A percentile compares a stretch with the other conserved stretches of the same genome.
Evolutionary conservation across 2,329 filamentous ascomycete species (phyloP).

Genomic region (Lasiodiplodia sp.): DNA sequence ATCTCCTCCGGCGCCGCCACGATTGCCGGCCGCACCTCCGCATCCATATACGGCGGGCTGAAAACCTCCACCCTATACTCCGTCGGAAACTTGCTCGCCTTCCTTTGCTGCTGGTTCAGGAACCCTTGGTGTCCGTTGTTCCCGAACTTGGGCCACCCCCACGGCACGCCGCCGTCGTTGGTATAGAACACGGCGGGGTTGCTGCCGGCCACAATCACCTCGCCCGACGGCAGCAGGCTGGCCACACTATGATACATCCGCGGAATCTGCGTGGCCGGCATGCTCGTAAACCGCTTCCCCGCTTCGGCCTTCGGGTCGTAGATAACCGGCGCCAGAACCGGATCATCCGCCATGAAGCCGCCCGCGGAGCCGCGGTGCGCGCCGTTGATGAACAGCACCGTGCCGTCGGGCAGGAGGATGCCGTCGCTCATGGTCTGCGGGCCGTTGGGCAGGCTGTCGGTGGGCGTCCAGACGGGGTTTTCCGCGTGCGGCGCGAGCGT

Average conservation of each 20-base stretch:
- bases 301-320: slow-evolving; percentile 11
- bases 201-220: slow-evolving; percentile 61
- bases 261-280: slow-evolving; percentile 41
- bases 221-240: slow-evolving; percentile 61
- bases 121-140: slow-evolving; percentile 25
- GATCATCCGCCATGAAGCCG: slow-evolving; percentile 29
- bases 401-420: slow-evolving; percentile 23
- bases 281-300: not conserved
- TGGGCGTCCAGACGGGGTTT: not conserved
- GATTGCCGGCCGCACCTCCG: slow-evolving; percentile 54
- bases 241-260: slow-evolving; percentile 63
- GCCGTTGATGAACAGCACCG: slow-evolving; percentile 28
- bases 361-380: slow-evolving; percentile 21
- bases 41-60: slow-evolving; percentile 61
- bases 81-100: slow-evolving; percentile 49
- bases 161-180: slow-evolving; percentile 41
- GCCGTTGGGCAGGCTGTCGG: slow-evolving; percentile 24
- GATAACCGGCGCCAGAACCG: slow-evolving; percentile 2
- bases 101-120: slow-evolving; percentile 27
- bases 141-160: slow-evolving; percentile 26
- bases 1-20: slow-evolving; percentile 49
- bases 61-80: slow-evolving; percentile 65
- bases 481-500: slow-evolving; percentile 3
- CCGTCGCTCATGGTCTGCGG: slow-evolving; percentile 26
- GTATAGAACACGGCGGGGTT: slow-evolving; percentile 57